These are phyloP conservation scores for Aquilaria malaccensis DNA, from an alignment of 345 rosid species.

Conservation along the genomic window DNA sequence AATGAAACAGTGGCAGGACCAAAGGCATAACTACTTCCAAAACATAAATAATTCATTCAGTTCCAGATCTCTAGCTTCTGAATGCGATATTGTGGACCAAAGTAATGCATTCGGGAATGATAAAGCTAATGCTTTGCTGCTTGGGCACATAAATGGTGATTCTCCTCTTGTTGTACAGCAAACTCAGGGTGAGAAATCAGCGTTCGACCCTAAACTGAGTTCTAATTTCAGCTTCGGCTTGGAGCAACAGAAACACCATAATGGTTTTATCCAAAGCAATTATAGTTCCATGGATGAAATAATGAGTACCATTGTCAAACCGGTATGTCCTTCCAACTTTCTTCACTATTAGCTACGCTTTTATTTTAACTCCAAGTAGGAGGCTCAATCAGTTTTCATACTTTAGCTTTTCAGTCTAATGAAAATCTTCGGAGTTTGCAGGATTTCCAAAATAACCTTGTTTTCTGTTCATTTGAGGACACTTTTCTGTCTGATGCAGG, in stretches of 20 bases:
- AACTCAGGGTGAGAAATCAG: constrained; percentile 27
- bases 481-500: constrained; percentile 34
- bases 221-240: constrained; percentile 24
- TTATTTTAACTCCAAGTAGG: not conserved
- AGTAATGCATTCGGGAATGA: constrained; percentile 16
- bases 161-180: constrained; percentile 23
- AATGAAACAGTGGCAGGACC: constrained; percentile 48
- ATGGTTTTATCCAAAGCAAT: constrained; percentile 32
- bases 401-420: not conserved
- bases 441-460: not conserved
- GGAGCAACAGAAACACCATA: constrained; percentile 45
- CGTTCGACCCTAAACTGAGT: constrained; percentile 30
- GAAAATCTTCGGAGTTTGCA: not conserved
- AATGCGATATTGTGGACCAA: constrained; percentile 25
- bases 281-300: constrained; percentile 64
- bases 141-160: constrained; percentile 28
- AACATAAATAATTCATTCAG: constrained; percentile 27
- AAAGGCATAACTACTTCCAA: constrained; percentile 21
- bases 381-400: too few species aligned
- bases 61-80: constrained; percentile 30
- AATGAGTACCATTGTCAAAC: constrained; percentile 55
- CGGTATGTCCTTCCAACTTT: constrained; percentile 32
- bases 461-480: not conserved
- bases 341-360: constrained; percentile 6
- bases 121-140: constrained; percentile 28